Conservation (phyloP, 441 rosid species). For the Croton setiger region DNA sequence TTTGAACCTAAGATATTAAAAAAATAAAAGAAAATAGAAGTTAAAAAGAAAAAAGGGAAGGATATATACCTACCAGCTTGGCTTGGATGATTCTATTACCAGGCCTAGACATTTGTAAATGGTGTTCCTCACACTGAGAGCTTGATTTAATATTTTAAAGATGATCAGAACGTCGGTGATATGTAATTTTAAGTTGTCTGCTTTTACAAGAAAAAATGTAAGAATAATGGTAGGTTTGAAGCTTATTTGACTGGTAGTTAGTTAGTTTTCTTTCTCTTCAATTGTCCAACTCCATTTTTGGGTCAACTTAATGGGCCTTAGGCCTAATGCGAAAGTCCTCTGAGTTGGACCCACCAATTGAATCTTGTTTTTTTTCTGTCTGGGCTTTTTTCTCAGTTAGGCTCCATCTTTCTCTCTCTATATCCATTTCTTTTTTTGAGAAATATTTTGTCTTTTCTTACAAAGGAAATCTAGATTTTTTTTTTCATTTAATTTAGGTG, state of each 20-base stretch:
- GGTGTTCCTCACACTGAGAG: neutral
- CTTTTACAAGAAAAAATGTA: conserved; percentile 18
- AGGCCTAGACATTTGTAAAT: conserved; percentile 44
- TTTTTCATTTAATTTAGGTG: too few species aligned
- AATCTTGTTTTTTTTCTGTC: neutral
- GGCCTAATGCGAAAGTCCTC: too few species aligned
- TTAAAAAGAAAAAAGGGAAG: conserved; percentile 16
- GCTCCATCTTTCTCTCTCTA: neutral
- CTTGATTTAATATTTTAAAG: neutral
- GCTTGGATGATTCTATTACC: conserved; percentile 59
- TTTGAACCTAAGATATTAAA: too few species aligned
- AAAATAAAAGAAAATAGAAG: neutral
- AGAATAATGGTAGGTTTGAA: conserved; percentile 14
- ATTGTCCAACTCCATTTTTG: too few species aligned
- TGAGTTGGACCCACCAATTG: too few species aligned
- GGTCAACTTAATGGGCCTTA: too few species aligned
- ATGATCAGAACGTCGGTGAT: neutral
- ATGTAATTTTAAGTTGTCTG: neutral
- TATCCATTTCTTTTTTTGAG: too few species aligned
- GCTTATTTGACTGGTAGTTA: conserved; percentile 18
- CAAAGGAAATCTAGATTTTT: too few species aligned
- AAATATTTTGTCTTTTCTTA: too few species aligned
- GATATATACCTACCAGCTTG: conserved; percentile 69
- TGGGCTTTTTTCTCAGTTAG: neutral
- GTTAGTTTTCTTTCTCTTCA: neutral